These are phyloP conservation scores for Cystoisospora suis DNA, from an alignment of 169 alveolate genomes.

Conservation along the genomic window DNA sequence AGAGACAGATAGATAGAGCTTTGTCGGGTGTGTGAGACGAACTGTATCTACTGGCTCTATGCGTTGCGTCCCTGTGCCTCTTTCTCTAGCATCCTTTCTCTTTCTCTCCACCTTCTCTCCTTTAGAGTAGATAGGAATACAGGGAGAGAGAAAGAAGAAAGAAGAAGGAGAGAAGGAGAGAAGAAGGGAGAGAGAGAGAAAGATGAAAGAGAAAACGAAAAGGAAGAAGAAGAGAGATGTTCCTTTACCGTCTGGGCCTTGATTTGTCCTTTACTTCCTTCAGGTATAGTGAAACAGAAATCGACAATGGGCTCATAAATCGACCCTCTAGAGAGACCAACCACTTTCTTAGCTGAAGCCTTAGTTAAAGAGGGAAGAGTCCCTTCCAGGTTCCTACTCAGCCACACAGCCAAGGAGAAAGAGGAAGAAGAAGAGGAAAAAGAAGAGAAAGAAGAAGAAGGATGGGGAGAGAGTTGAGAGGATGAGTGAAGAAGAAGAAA, in stretches of 20 bases:
- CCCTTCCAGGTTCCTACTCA: background rate
- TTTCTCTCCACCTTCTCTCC: too few relatives aligned
- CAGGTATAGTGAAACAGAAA: conserved; percentile 53
- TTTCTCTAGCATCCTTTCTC: too few relatives aligned
- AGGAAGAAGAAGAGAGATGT: background rate
- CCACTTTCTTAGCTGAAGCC: conserved; percentile 25
- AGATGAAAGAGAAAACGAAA: background rate
- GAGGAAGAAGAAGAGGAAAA: background rate
- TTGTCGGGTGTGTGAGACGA: too few relatives aligned
- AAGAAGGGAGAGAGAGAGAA: background rate
- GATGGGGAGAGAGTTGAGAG: too few relatives aligned
- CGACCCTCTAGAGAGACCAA: conserved; percentile 33
- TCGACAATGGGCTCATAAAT: conserved; percentile 41
- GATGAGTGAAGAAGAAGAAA: background rate
- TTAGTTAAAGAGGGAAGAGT: background rate
- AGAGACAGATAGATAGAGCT: background rate
- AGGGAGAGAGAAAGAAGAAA: too few relatives aligned
- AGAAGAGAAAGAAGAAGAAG: background rate
- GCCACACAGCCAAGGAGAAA: background rate
- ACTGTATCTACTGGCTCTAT: too few relatives aligned
- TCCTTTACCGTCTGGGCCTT: conserved; percentile 48
- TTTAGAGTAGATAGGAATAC: too few relatives aligned
- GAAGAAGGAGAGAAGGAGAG: background rate
- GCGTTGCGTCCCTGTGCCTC: too few relatives aligned
- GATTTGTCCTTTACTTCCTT: conserved; percentile 29